Conservation (phyloP, 192 early-diverging fungal genomes). For the Jimgerdemannia lactiflua region DNA sequence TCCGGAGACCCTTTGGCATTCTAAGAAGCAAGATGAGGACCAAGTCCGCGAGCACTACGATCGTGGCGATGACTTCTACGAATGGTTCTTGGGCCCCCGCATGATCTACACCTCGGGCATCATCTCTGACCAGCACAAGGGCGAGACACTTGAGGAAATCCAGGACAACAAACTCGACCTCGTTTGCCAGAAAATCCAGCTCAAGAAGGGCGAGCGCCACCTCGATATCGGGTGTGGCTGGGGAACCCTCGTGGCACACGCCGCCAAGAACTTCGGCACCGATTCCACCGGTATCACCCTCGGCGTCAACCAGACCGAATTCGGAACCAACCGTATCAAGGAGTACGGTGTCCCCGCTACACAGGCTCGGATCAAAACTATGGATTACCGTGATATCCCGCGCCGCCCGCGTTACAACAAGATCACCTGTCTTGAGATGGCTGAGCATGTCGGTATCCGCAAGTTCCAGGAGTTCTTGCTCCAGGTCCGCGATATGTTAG, state of each 20-base stretch:
- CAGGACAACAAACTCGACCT: slow-evolving; percentile 96
- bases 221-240: slow-evolving; percentile 99
- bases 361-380: slow-evolving; percentile 79
- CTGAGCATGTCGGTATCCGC: slow-evolving; percentile 97
- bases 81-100: slow-evolving; percentile 85
- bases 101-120: slow-evolving; percentile 99
- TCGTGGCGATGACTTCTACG: slow-evolving; percentile 98
- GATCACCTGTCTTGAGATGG: slow-evolving; percentile 99
- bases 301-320: slow-evolving; percentile 87
- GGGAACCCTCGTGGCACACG: slow-evolving; percentile 90
- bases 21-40: slow-evolving; percentile 95
- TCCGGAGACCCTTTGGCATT: slow-evolving; percentile 97
- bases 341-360: slow-evolving; percentile 74
- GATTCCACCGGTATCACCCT: slow-evolving; percentile 94
- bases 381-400: slow-evolving; percentile 99
- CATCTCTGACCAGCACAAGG: slow-evolving; percentile 66
- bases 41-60: slow-evolving; percentile 99
- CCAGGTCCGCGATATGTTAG: slow-evolving; percentile 91
- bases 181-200: slow-evolving; percentile 81
- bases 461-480: slow-evolving; percentile 87
- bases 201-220: slow-evolving; percentile 84
- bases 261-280: slow-evolving; percentile 85
- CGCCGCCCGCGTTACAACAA: slow-evolving; percentile 85
- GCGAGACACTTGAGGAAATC: slow-evolving; percentile 89
- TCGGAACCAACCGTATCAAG: slow-evolving; percentile 80